These are phyloP conservation scores for Candida tallmaniae DNA, from an alignment of 805 yeast species.

Conservation along the genomic window DNA sequence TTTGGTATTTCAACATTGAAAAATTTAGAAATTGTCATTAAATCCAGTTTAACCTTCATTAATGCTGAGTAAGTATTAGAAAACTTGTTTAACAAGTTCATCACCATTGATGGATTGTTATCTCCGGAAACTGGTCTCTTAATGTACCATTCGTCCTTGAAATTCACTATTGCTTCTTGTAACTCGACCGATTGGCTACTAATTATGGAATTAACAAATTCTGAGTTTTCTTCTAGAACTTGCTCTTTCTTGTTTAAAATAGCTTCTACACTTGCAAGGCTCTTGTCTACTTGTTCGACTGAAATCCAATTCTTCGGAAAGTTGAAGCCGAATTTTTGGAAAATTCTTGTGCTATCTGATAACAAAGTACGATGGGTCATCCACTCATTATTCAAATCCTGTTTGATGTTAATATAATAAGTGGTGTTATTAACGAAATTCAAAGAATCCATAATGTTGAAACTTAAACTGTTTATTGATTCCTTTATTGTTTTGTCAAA, in stretches of 20 bases:
- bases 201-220: conserved; percentile 39
- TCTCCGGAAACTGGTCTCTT: conserved; percentile 44
- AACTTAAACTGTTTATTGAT: conserved; percentile 20
- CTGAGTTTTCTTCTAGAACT: conserved; percentile 38
- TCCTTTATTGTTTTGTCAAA: conserved; percentile 26
- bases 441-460: conserved; percentile 9
- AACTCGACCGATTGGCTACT: conserved; percentile 36
- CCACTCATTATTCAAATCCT: conserved; percentile 6
- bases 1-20: conserved; percentile 6
- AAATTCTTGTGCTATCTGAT: conserved; percentile 1
- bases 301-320: conserved; percentile 54
- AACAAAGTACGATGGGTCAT: conserved; percentile 1
- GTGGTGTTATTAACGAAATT: conserved; percentile 7
- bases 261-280: conserved; percentile 37
- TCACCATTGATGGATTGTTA: conserved; percentile 40
- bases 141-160: conserved; percentile 44
- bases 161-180: conserved; percentile 21
- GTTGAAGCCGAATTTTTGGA: conserved; percentile 20
- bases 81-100: conserved; percentile 29
- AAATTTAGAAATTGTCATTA: conserved; percentile 3
- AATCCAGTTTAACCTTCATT: conserved; percentile 3
- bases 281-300: conserved; percentile 58
- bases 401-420: conserved; percentile 5
- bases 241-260: conserved; percentile 29
- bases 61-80: conserved; percentile 12